Evolutionary conservation across 331 rosid genomes (phyloP), one percentile per base, ranked within the genome.

Genomic region (Erythrophleum ivorense): DNA sequence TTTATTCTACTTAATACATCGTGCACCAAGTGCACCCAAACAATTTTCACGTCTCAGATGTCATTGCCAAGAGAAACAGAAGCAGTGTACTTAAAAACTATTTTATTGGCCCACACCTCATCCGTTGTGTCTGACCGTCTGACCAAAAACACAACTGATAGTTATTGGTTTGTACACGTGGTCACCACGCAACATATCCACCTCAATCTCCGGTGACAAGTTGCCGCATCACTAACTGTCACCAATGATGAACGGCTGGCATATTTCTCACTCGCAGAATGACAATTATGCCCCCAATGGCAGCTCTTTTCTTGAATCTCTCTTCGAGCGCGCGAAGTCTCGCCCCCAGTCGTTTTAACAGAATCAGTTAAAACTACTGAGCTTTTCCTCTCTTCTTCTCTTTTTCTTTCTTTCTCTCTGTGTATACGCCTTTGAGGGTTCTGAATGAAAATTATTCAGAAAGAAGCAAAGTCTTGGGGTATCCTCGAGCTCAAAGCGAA

Each of bases 311-410:
- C 71, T 58, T 36, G 64, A 73, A 73, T 31, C 31, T 10, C 46
- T 4, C 48, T 2, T 21, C 0, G 41, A 58, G 63, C 83, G 83
- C 83, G 83, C 72, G 1, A 72, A 77, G 34, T 34, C 13, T 19
- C 5, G 40, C 45, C 29, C n/a, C 33, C 52, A 16, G 19, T 76
- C 62, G 43, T 49, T 66, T 12, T 38, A 72, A 83, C 84, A 2
- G 89, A 87, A 66, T 76, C 80, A 49, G 87, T 84, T 87, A 70
- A 75, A 63, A 43, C 76, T 4, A 9, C 34, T 6, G 13, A n/a
- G n/a, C 48, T 3, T n/a, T 21, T 9, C 41, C 52, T 24, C 67
- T 12, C 54, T 75, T 67, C 63, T 48, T 33, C 15, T 45, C 45
- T 43, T 19, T 54, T 15, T 6, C 55, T 1, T 34, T 62, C 78